These are phyloP conservation scores for Letharia lupina DNA, from an alignment of 495 filamentous ascomycete species.

Conservation along the genomic window DNA sequence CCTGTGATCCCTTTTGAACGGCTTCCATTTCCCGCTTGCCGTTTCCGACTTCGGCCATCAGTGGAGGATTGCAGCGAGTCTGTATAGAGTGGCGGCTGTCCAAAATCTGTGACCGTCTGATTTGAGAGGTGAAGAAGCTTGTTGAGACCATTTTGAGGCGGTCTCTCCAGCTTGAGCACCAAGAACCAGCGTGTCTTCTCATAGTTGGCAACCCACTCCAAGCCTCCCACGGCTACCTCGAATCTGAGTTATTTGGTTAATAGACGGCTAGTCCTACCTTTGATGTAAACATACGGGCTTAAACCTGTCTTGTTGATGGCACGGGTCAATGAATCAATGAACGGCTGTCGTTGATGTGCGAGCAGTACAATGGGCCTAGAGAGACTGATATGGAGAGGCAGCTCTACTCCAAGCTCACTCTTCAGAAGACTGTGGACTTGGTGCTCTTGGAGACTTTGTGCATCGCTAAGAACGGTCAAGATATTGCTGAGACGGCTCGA, in stretches of 20 bases:
- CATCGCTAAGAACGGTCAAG: conserved; percentile 33
- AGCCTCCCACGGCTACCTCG: conserved; percentile 32
- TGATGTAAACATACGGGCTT: conserved; percentile 31
- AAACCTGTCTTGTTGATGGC: conserved; percentile 37
- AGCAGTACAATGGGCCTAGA: conserved; percentile 63
- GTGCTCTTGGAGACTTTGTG: conserved; percentile 8
- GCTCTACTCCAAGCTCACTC: conserved; percentile 67
- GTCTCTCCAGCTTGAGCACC: conserved; percentile 52
- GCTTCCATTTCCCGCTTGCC: not conserved
- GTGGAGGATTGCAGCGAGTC: not conserved
- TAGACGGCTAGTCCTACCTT: not conserved
- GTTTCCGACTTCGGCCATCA: not conserved
- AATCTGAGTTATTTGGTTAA: conserved; percentile 40
- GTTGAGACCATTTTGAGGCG: conserved; percentile 49
- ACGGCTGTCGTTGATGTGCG: conserved; percentile 55
- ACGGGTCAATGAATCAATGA: conserved; percentile 42
- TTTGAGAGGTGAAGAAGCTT: conserved; percentile 60
- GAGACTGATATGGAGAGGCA: conserved; percentile 83
- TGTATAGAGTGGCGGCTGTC: conserved; percentile 66
- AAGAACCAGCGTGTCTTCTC: conserved; percentile 81
- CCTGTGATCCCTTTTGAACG: not conserved
- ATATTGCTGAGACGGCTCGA: conserved; percentile 45
- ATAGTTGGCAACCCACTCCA: conserved; percentile 64
- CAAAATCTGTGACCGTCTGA: conserved; percentile 44
- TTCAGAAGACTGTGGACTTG: conserved; percentile 53